Percentiles rank a stretch among this genome's conserved stretches.
Conservation (phyloP, 208 protist species). For the Crithidia bombi region DNA sequence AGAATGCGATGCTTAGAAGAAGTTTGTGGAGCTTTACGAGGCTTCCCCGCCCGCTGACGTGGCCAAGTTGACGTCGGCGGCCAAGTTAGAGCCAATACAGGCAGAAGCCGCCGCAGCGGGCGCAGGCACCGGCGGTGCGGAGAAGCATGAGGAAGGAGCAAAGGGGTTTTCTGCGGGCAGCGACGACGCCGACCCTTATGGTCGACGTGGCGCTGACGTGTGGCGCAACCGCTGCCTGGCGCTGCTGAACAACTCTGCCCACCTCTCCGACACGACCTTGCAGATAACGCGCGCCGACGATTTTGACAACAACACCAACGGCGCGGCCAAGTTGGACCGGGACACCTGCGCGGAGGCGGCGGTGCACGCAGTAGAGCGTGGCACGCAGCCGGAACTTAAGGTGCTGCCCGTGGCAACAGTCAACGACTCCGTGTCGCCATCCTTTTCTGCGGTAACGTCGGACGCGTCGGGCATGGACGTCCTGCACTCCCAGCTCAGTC, state of each 20-base stretch:
- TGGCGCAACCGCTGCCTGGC: constrained; percentile 63
- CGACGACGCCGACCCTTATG: constrained; percentile 12
- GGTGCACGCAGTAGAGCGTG: constrained; percentile 38
- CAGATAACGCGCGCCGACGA: constrained; percentile 32
- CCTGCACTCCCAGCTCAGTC: constrained; percentile 19
- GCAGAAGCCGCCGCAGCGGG: not conserved
- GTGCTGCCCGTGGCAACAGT: constrained; percentile 12
- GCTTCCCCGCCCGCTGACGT: constrained; percentile 37
- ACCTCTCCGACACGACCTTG: constrained; percentile 43
- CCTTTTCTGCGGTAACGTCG: constrained; percentile 1
- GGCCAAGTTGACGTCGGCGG: constrained; percentile 13
- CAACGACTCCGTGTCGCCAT: not conserved
- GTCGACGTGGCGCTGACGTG: constrained; percentile 28
- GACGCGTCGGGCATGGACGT: constrained; percentile 9
- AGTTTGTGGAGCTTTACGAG: constrained; percentile 77
- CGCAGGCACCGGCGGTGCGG: constrained; percentile 21
- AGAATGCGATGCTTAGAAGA: constrained; percentile 81
- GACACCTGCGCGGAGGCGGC: constrained; percentile 36
- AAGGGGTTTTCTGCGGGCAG: constrained; percentile 66
- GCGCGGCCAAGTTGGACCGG: constrained; percentile 28
- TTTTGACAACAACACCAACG: constrained; percentile 18
- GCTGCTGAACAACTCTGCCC: constrained; percentile 58
- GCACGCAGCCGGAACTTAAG: constrained; percentile 34
- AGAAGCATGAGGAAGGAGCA: constrained; percentile 59
- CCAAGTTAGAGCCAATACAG: too few species aligned